Evolutionary conservation across 164 flowering plant genomes (phyloP), one percentile per base, ranked within the genome.

Genomic region (Akebia trifoliata): DNA sequence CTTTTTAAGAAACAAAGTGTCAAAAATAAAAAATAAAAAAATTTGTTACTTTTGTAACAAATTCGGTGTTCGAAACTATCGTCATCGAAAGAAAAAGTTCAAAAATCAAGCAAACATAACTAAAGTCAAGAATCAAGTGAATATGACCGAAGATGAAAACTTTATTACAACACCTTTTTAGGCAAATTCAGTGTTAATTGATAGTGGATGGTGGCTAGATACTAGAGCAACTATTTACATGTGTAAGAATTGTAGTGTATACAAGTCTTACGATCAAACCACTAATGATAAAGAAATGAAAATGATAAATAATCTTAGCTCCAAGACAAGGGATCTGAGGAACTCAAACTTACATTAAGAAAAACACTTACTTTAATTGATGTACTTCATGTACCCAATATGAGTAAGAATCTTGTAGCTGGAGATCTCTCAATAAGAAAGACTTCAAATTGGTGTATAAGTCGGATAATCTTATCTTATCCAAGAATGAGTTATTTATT

Each of bases 391-490:
- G 49, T 39, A 43, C 58, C 31, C 2, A 14, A 56, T 17, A 28
- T 42, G 35, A 11, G 37, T 29, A 40, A 56, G 26, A 56, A 24
- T 29, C 47, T 56, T 26, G 48, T 42, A 28, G 40, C 47, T 6
- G 25, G 35, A n/a, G 59, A 56, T 22, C 48, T 12, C 38, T 39
- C 0, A 56, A 56, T 17, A 56, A 56, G 35, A 56, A 9, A 26
- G 21, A 25, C 10, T 54, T 54, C 58, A 54, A 25, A 14, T 24
- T 54, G 6, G 47, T 39, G 34, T 15, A 40, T 43, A 24, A 56
- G 49, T 42, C 38, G n/a, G 49, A 56, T 40, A 56, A 39, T 17
- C 29, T 42, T n/a, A 40, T 40, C 22, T 26, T 56, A 15, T 56
- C 49, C 36, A 29, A 56, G 26, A 29, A 29, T 25, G 22, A 12